Conservation (phyloP, 805 yeast species). For the Limtongozyma cylindracea region DNA sequence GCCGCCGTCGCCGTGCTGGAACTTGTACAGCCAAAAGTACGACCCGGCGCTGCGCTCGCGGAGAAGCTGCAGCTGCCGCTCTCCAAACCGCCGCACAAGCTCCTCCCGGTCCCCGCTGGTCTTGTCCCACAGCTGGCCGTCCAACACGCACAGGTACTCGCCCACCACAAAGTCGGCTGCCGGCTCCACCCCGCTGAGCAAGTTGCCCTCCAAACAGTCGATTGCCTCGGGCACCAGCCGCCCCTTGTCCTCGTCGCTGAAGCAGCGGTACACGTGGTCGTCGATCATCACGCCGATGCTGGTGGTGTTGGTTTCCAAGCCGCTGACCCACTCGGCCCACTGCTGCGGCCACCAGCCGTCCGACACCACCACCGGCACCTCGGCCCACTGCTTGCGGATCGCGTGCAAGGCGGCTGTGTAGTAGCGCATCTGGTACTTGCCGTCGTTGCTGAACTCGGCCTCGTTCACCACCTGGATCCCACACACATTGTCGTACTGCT, state of each 20-base stretch:
- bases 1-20: conserved; percentile 77
- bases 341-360: conserved; percentile 88
- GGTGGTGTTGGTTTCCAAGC: conserved; percentile 9
- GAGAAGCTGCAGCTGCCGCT: conserved; percentile 20
- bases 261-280: conserved; percentile 70
- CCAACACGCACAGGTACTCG: conserved; percentile 76
- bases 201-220: conserved; percentile 21
- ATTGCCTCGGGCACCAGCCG: conserved; percentile 44
- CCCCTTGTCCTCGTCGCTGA: conserved; percentile 43
- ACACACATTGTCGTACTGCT: conserved; percentile 34
- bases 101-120: conserved; percentile 6
- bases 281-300: conserved; percentile 51
- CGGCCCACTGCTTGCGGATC: conserved; percentile 26
- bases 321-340: conserved; percentile 44
- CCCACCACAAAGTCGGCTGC: conserved; percentile 76
- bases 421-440: conserved; percentile 25
- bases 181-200: conserved; percentile 20
- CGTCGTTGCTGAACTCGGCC: conserved; percentile 34
- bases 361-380: conserved; percentile 54
- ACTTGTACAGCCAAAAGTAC: conserved; percentile 82
- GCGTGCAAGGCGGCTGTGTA: conserved; percentile 37
- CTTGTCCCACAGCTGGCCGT: conserved; percentile 48
- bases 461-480: conserved; percentile 81
- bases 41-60: conserved; percentile 36
- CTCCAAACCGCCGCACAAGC: conserved; percentile 42